A percentile compares a stretch with the other conserved stretches of the same genome.
phyloP scores from a whole-genome alignment of 2,329 filamentous ascomycete genomes.

The Sclerotinia minor region DNA sequence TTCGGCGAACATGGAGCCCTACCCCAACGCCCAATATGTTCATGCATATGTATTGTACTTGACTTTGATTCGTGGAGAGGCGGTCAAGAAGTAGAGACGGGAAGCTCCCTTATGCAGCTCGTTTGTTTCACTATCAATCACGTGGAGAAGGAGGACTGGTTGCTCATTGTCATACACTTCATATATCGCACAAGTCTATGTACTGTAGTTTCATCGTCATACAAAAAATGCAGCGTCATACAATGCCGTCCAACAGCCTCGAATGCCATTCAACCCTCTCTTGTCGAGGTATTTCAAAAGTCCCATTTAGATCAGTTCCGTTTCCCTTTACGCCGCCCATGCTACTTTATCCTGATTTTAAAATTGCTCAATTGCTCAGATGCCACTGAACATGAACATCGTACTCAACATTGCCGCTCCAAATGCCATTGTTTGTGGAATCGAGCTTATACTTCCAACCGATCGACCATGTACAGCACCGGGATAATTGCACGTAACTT shows the following conservation, averaged over 20 bases:
- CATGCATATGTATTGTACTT: neutral
- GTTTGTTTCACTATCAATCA: conserved; percentile 16
- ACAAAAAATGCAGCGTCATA: conserved; percentile 24
- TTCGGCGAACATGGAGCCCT: neutral
- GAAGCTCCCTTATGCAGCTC: neutral
- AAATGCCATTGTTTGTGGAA: conserved; percentile 26
- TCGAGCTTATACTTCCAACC: conserved; percentile 57
- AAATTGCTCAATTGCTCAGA: conserved; percentile 18
- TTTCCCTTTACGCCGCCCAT: conserved; percentile 34
- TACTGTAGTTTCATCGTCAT: conserved; percentile 24
- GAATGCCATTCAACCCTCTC: conserved; percentile 18
- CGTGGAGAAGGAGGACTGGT: neutral
- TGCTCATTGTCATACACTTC: conserved; percentile 18
- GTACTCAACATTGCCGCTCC: conserved; percentile 28
- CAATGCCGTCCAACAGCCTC: conserved; percentile 10
- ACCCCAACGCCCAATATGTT: neutral
- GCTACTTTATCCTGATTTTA: conserved; percentile 26
- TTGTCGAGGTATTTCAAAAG: conserved; percentile 21
- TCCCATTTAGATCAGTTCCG: conserved; percentile 24
- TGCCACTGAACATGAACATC: conserved; percentile 32
- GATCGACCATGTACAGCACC: conserved; percentile 57
- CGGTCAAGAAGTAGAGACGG: neutral
- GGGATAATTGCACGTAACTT: conserved; percentile 59
- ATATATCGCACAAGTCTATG: conserved; percentile 23
- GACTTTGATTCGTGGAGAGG: neutral